Evolutionary conservation across 371 early-diverging fungal genomes (phyloP).

Genomic region (Blakeslea trispora): DNA sequence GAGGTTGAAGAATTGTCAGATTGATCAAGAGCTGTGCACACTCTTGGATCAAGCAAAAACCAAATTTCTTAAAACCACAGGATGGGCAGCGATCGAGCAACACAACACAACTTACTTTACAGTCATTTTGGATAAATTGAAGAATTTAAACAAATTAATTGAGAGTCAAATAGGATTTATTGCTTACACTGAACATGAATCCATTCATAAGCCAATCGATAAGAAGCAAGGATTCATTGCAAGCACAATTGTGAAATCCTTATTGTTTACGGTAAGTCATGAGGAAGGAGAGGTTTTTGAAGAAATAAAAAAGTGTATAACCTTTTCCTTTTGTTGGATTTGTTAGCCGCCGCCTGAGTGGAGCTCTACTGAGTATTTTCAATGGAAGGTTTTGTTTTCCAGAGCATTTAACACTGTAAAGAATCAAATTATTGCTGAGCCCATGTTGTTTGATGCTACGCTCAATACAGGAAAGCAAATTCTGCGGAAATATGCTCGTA

Average conservation of each 20-base stretch:
- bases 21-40: neutral
- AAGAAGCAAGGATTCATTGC: neutral
- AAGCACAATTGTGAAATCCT: neutral
- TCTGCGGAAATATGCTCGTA: neutral
- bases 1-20: neutral
- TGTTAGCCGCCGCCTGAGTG: neutral
- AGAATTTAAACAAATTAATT: neutral
- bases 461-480: neutral
- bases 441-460: neutral
- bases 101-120: neutral
- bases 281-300: no score
- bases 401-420: constrained; percentile 10
- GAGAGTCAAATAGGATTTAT: neutral
- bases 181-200: neutral
- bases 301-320: no score
- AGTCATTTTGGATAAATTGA: neutral
- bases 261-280: neutral
- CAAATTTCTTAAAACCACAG: neutral
- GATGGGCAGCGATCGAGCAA: neutral
- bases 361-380: neutral
- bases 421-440: constrained; percentile 9
- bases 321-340: neutral
- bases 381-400: neutral
- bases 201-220: neutral
- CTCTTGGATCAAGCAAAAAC: neutral